Conservation (phyloP, 176 grass and related monocot species). For the Echinochloa phyllopogon region DNA sequence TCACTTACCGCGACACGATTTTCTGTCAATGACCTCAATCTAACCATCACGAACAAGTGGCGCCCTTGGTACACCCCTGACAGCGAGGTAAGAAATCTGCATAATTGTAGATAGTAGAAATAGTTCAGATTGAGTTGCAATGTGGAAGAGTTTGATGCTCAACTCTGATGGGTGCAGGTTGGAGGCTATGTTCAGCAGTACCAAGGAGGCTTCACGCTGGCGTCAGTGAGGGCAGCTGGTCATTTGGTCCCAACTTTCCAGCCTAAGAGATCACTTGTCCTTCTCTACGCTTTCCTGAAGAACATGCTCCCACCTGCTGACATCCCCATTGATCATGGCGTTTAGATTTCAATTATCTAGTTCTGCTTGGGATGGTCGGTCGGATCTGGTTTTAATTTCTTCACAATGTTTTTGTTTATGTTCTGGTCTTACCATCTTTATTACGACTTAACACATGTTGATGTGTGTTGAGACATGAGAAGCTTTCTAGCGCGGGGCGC, state of each 20-base stretch:
- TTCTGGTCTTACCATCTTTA: neutral
- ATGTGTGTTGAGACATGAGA: neutral
- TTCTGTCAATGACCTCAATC: slow-evolving; percentile 46
- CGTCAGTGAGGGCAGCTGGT: slow-evolving; percentile 51
- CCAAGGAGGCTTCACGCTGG: slow-evolving; percentile 47
- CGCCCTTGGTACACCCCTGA: slow-evolving; percentile 58
- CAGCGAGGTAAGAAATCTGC: slow-evolving; percentile 33
- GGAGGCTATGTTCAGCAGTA: slow-evolving; percentile 60
- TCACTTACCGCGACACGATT: slow-evolving; percentile 40
- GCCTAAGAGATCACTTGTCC: slow-evolving; percentile 52
- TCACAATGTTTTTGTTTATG: neutral
- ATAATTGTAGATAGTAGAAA: neutral
- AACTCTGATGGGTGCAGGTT: slow-evolving; percentile 28
- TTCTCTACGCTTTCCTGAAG: slow-evolving; percentile 49
- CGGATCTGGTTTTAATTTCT: neutral
- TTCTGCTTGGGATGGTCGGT: neutral
- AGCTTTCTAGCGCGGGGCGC: neutral
- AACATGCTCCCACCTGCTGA: slow-evolving; percentile 48
- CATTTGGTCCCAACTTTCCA: slow-evolving; percentile 59
- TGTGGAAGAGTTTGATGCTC: neutral
- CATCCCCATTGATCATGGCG: slow-evolving; percentile 18
- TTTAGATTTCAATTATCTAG: neutral
- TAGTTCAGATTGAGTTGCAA: neutral
- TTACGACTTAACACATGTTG: neutral
- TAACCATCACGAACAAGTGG: slow-evolving; percentile 47